Percentiles rank a stretch among this genome's conserved stretches.
phyloP scores from a whole-genome alignment of 164 flowering plant species.

The Berberis vulgaris region DNA sequence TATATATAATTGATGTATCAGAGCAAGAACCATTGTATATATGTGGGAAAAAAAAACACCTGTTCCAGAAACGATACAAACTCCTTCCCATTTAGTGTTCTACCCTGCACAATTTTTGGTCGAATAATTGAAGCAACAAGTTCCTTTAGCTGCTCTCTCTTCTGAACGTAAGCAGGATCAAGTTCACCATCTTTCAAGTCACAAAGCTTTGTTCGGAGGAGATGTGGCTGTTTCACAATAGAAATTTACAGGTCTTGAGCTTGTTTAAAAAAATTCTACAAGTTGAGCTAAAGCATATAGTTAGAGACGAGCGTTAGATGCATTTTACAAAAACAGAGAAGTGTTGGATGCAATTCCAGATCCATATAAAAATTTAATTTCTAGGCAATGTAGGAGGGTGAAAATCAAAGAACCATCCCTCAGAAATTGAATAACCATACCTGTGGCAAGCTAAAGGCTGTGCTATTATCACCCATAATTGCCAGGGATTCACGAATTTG shows the following conservation, averaged over 20 bases:
- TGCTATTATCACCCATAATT: conserved; percentile 95
- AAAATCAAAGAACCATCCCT: not conserved
- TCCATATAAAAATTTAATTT: not conserved
- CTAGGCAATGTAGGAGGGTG: not conserved
- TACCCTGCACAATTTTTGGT: conserved; percentile 97
- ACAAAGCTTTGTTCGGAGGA: conserved; percentile 95
- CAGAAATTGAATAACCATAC: conserved; percentile 25
- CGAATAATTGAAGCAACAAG: conserved; percentile 65
- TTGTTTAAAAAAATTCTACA: not conserved
- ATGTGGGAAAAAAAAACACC: conserved; percentile 30
- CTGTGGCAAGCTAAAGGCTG: conserved; percentile 98
- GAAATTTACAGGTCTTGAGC: conserved; percentile 2
- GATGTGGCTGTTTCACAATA: conserved; percentile 75
- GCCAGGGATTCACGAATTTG: conserved; percentile 95
- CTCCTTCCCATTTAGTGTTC: conserved; percentile 78
- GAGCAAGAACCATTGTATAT: not conserved
- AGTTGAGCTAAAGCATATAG: not conserved
- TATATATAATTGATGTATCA: not conserved
- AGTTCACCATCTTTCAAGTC: conserved; percentile 91
- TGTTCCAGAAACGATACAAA: conserved; percentile 85
- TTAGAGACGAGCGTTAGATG: not conserved
- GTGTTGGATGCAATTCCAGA: not conserved
- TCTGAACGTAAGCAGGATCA: conserved; percentile 70
- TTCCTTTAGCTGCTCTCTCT: conserved; percentile 69
- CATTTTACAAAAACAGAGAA: not conserved